phyloP scores from a whole-genome alignment of 2,329 filamentous ascomycete species.

The Dactylellina drechsleri region DNA sequence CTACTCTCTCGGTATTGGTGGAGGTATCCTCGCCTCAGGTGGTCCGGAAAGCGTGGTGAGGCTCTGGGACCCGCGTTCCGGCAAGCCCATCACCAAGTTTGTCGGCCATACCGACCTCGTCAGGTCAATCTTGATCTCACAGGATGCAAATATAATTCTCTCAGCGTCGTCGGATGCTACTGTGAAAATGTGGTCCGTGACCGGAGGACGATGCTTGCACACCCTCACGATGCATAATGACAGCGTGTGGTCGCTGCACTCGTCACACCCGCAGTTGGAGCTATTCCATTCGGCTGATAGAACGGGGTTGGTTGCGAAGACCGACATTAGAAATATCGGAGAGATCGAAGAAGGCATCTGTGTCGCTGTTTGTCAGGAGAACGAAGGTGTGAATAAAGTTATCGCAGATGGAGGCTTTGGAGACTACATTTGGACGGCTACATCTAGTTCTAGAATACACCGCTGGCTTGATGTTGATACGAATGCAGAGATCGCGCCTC shows the following conservation, averaged over 20 bases:
- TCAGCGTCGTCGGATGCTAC: slow-evolving; percentile 96
- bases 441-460: slow-evolving; percentile 89
- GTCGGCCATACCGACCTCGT: slow-evolving; percentile 97
- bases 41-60: slow-evolving; percentile 93
- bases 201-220: slow-evolving; percentile 94
- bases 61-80: slow-evolving; percentile 88
- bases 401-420: slow-evolving; percentile 69
- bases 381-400: slow-evolving; percentile 79
- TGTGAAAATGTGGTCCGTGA: slow-evolving; percentile 97
- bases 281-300: slow-evolving; percentile 96
- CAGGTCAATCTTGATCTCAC: slow-evolving; percentile 86
- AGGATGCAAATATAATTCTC: slow-evolving; percentile 88
- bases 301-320: slow-evolving; percentile 93
- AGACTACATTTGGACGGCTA: slow-evolving; percentile 88
- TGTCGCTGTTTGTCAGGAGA: slow-evolving; percentile 89
- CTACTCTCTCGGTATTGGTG: slow-evolving; percentile 84
- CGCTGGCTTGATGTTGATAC: slow-evolving; percentile 90
- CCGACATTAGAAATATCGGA: slow-evolving; percentile 79
- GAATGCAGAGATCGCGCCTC: slow-evolving; percentile 71
- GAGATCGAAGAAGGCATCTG: slow-evolving; percentile 80
- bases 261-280: slow-evolving; percentile 82
- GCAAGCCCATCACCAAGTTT: slow-evolving; percentile 92
- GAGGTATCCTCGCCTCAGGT: slow-evolving; percentile 85
- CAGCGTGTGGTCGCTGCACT: slow-evolving; percentile 95
- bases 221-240: slow-evolving; percentile 99